Percentiles rank a stretch among this genome's conserved stretches.
These are phyloP conservation scores for Ochetophila trinervis DNA, from an alignment of 306 rosid genomes.

Conservation along the genomic window DNA sequence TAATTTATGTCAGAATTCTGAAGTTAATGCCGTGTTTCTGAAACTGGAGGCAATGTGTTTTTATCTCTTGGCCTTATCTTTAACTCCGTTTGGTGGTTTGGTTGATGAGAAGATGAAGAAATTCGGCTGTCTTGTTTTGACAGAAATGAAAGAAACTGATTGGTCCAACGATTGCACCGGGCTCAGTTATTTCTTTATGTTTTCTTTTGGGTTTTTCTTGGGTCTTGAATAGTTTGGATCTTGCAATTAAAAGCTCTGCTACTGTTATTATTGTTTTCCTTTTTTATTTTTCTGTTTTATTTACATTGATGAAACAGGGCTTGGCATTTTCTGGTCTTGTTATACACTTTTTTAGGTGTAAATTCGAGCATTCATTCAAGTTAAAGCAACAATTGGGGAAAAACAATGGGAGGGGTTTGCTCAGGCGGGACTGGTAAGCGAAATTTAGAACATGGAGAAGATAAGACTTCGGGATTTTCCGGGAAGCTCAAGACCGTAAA, in stretches of 20 bases:
- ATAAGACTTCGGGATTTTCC: slow-evolving; percentile 37
- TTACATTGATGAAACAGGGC: neutral
- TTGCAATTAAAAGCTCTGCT: too few species aligned
- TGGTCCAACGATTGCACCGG: neutral
- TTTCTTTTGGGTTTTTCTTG: neutral
- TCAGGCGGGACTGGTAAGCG: slow-evolving; percentile 49
- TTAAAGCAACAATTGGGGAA: neutral
- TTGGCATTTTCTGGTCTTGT: neutral
- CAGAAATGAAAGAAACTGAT: neutral
- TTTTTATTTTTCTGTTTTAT: neutral
- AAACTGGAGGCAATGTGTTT: neutral
- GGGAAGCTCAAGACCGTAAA: slow-evolving; percentile 41
- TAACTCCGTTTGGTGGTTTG: neutral
- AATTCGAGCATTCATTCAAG: neutral
- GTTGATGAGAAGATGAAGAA: slow-evolving; percentile 1
- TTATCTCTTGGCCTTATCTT: slow-evolving; percentile 1
- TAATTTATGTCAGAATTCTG: neutral
- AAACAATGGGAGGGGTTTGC: slow-evolving; percentile 77
- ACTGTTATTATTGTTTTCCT: too few species aligned
- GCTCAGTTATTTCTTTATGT: neutral
- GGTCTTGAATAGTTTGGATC: neutral
- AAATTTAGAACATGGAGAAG: slow-evolving; percentile 26
- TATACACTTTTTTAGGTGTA: neutral
- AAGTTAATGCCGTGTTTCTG: too few species aligned
- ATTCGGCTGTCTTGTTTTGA: neutral